Evolutionary conservation across 2,329 filamentous ascomycete genomes (phyloP), one percentile per base, ranked within the genome.

Genomic region (Malbranchea cinnamomea): DNA sequence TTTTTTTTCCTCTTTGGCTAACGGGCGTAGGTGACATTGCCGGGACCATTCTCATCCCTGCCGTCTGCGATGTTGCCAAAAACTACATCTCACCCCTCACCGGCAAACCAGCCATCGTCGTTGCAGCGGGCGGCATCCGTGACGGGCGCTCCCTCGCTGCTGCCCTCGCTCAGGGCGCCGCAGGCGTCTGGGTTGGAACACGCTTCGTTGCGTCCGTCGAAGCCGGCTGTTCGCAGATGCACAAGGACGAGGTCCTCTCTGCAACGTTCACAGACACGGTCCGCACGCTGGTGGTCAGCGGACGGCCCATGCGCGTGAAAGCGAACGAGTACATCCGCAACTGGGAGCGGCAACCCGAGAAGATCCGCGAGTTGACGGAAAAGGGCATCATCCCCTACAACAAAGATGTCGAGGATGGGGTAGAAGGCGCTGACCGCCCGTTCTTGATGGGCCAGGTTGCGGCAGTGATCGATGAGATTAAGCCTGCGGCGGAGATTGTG

Each of bases 391-490:
- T 89, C 36, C 85, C 87, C 1, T 63, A 93, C 39, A 71, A 78
- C 55, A 66, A 80, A 48, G 87, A 95, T 49, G 62, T 92, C 45
- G 80, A 92, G 28, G 67, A 82, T 33, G 78, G 77, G 1, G 71
- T 78, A 18, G 75, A 74, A 30, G 83, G 92, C 21, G 62, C 91
- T 10, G 85, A 94, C 46, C 62, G 78, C 34, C 87, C 85, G 8
- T 84, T 85, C 54, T 50, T 94, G 46, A 94, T 94, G 85, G 87
- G 87, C 1, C 82, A 93, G 60, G 85, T 93, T 5, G 80, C 83
- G 1, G 85, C 79, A 1, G 68, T 74, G 1, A 79, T 94, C 34
- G 53, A 59, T 17, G 71, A 74, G 41, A 70, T 94, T 35, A 74
- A 87, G 61, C 82, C 84, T 0, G 85, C 85, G 0, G 68, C 62